These are phyloP conservation scores for Cephalotrichum gorgonifer DNA, from an alignment of 2,329 filamentous ascomycete species.

Conservation along the genomic window DNA sequence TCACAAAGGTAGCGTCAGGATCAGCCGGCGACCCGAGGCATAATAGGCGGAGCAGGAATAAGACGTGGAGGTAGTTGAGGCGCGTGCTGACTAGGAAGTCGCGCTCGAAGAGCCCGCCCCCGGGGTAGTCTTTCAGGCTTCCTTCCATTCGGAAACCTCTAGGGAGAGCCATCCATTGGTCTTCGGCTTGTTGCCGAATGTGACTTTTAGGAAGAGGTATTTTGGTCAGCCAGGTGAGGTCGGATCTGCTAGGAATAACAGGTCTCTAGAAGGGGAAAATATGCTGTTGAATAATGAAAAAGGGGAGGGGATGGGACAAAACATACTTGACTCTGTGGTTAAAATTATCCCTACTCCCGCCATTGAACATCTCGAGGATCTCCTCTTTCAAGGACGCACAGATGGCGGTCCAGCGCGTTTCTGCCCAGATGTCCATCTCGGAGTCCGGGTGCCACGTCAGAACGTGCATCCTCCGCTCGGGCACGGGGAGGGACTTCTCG, in stretches of 20 bases:
- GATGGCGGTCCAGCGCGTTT: slow-evolving; percentile 8
- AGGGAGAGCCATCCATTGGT: slow-evolving; percentile 9
- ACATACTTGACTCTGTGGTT: not conserved
- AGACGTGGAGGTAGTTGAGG: slow-evolving; percentile 9
- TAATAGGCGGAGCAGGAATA: slow-evolving; percentile 6
- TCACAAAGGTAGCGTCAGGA: slow-evolving; percentile 6
- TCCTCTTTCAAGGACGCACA: slow-evolving; percentile 11
- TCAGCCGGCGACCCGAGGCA: slow-evolving; percentile 5
- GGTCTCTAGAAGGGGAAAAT: no score
- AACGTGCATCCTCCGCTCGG: not conserved
- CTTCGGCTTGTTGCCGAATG: slow-evolving; percentile 5
- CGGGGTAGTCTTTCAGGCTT: slow-evolving; percentile 7
- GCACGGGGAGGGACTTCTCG: not conserved
- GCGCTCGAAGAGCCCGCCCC: slow-evolving; percentile 2
- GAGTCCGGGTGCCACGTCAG: not conserved
- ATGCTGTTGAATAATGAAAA: no score
- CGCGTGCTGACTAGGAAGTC: slow-evolving; percentile 9
- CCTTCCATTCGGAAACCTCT: slow-evolving; percentile 5
- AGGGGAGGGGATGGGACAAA: no score
- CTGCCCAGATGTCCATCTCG: slow-evolving; percentile 1
- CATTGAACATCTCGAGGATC: slow-evolving; percentile 6
- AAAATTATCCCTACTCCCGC: not conserved
- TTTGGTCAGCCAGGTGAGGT: no score
- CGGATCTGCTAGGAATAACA: no score
- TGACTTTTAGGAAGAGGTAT: no score